These are phyloP conservation scores for Leccinum uliginosum DNA, from an alignment of 768 basidiomycete genomes.

Conservation along the genomic window DNA sequence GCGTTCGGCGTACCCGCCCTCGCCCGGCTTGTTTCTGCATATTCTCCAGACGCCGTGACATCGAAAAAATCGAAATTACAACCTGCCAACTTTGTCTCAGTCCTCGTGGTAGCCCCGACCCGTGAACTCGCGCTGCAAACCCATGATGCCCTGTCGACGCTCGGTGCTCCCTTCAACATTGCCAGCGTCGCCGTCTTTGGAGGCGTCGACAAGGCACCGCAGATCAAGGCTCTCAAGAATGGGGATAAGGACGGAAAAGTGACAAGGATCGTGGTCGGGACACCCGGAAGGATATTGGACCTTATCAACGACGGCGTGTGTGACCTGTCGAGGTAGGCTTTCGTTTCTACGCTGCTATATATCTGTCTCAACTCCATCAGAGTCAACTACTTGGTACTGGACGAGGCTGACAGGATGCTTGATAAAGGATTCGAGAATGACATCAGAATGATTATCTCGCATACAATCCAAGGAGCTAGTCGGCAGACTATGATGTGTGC, in stretches of 20 bases:
- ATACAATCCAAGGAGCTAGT: constrained; percentile 58
- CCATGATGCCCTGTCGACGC: constrained; percentile 70
- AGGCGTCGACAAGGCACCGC: constrained; percentile 87
- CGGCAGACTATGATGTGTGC: constrained; percentile 94
- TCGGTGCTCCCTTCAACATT: constrained; percentile 73
- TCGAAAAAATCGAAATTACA: constrained; percentile 24
- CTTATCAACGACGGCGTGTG: constrained; percentile 83
- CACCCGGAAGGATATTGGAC: constrained; percentile 91
- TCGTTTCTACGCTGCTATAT: background rate
- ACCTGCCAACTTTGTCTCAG: constrained; percentile 39
- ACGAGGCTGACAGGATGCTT: constrained; percentile 98
- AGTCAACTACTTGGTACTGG: constrained; percentile 88
- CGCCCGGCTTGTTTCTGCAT: constrained; percentile 50
- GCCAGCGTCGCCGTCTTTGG: constrained; percentile 88
- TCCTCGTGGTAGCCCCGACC: constrained; percentile 89
- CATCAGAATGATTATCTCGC: constrained; percentile 83
- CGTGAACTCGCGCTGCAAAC: constrained; percentile 96
- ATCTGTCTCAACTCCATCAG: constrained; percentile 33
- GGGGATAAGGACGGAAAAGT: constrained; percentile 44
- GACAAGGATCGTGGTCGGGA: constrained; percentile 87
- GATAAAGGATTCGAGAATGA: constrained; percentile 99
- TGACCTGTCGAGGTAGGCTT: constrained; percentile 68
- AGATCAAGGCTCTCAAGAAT: constrained; percentile 64
- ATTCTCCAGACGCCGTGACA: constrained; percentile 16
- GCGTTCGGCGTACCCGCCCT: constrained; percentile 94